Conservation (phyloP, 2,329 filamentous ascomycete species). For the Macrophomina phaseolina region DNA sequence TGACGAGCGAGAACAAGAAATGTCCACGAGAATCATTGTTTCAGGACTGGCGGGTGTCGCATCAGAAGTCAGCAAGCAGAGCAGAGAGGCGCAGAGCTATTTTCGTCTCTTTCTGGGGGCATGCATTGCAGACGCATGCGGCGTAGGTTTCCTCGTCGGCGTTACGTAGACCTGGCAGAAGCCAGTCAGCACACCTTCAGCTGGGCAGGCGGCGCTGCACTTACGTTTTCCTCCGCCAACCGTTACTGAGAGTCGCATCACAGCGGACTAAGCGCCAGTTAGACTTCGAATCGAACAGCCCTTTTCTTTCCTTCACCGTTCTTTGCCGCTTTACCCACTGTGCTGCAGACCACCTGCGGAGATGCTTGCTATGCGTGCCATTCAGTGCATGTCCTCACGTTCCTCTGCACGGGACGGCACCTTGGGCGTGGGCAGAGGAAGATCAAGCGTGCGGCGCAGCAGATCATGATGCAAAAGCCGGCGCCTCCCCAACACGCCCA, state of each 20-base stretch:
- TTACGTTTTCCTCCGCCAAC: background rate
- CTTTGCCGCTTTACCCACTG: background rate
- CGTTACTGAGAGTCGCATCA: background rate
- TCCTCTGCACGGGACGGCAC: background rate
- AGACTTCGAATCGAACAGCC: background rate
- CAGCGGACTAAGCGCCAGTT: background rate
- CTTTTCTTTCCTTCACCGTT: background rate
- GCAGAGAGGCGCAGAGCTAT: background rate
- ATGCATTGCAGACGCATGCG: background rate
- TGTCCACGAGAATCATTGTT: background rate
- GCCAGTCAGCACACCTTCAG: background rate
- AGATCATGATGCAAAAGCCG: slow-evolving; percentile 2
- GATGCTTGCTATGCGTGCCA: background rate
- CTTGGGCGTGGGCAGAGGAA: background rate
- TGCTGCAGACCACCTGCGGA: background rate
- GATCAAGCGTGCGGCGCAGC: background rate
- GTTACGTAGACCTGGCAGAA: background rate
- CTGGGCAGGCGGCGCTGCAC: background rate
- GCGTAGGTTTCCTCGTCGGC: background rate
- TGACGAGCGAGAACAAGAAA: background rate
- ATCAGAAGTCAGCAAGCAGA: background rate
- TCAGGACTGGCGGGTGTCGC: background rate
- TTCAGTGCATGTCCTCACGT: background rate
- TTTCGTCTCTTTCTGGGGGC: background rate
- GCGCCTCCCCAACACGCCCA: background rate